Evolutionary conservation across 2,329 filamentous ascomycete genomes (phyloP), one percentile per base, ranked within the genome.

Genomic region (Grosmannia serpens): DNA sequence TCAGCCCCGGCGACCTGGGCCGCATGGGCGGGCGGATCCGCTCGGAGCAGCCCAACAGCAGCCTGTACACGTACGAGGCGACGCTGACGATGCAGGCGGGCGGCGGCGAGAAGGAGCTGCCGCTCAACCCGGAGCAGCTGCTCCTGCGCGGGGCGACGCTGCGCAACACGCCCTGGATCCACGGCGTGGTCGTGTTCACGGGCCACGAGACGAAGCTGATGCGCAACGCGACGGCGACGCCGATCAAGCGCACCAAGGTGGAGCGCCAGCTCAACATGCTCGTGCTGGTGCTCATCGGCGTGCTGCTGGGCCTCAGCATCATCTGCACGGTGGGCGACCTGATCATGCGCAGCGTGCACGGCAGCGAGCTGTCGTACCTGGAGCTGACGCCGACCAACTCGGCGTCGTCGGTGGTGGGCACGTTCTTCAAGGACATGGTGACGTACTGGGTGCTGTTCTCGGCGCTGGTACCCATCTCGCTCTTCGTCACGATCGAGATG

Each of bases 391-490:
- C 73, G 35, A 82, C 86, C 62, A 81, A 83, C 65, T 79, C 72
- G 13, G 77, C 76, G 4, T 75, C 75, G 6, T 69, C 69, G 33
- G 74, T 86, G n/a, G 86, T 85, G 22, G 80, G 83, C 64, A 89
- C 91, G 62, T 96, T 99, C 70, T 88, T 95, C 71, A 86, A 87
- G 66, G 94, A 99, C 72, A 88, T 99, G 69, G 88, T 96, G 68
- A 99, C 95, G 1, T 97, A 97, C 71, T 99, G 94, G 92, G 92
- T 99, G 35, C 74, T 99, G 41, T 99, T 96, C 73, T 97, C 92
- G 3, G 92, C 95, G 57, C 75, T 99, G 66, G 94, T 99, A 53
- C 94, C 94, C 38, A 96, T 99, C 67, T 97, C 92, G 33, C 85
- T 99, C 4, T 99, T 99, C 70, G 94, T 99, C 62, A 99, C 94